Evolutionary conservation across 2,329 filamentous ascomycete species (phyloP).

Genomic region (Fusarium coffeatum): DNA sequence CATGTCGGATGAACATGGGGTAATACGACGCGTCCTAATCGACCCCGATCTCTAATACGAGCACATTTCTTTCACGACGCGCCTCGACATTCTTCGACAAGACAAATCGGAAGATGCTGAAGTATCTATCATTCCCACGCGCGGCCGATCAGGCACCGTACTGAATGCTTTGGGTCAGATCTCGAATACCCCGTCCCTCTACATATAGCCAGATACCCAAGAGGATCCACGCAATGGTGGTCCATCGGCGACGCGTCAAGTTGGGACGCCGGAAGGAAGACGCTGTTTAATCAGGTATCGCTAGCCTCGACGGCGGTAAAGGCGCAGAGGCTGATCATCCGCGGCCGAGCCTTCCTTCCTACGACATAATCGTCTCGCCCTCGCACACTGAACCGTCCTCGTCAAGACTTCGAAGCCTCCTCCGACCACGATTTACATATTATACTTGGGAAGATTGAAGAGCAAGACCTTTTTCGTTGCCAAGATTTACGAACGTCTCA

Average conservation of each 20-base stretch:
- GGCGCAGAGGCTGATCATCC: not conserved
- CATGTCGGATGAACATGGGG: conserved; percentile 1
- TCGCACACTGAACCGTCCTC: not conserved
- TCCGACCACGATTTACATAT: not conserved
- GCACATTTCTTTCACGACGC: conserved; percentile 1
- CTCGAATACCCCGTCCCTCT: no score
- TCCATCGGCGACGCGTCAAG: no score
- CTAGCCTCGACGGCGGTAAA: not conserved
- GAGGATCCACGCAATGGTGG: no score
- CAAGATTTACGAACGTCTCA: not conserved
- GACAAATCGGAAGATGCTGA: not conserved
- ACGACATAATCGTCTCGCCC: not conserved
- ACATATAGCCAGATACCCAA: no score
- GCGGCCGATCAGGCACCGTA: no score
- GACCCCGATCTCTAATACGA: not conserved
- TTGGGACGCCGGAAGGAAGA: no score
- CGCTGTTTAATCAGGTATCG: not conserved
- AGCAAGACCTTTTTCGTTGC: not conserved
- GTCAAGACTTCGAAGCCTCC: not conserved
- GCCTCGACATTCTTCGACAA: not conserved
- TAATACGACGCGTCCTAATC: not conserved
- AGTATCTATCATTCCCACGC: not conserved
- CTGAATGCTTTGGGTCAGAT: no score
- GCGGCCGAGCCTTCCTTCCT: not conserved
- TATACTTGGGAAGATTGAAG: not conserved